Evolutionary conservation across 208 protist species (phyloP).

Genomic region (Acanthamoeba triangularis): DNA sequence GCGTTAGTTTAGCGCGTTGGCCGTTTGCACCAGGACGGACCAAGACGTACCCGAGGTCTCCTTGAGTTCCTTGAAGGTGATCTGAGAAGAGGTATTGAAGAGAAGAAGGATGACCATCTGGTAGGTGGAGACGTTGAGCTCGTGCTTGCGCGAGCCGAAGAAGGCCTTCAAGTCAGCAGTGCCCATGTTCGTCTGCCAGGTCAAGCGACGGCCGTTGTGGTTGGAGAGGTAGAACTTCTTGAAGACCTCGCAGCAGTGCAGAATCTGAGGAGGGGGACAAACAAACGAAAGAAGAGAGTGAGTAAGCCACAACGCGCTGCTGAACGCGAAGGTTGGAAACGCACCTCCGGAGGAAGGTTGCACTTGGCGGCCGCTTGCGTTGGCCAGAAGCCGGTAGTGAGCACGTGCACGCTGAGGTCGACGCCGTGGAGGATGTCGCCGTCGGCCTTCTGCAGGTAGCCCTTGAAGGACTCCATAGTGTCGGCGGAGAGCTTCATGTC

Average conservation of each 20-base stretch:
- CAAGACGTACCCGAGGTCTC: background rate
- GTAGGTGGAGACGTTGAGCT: constrained; percentile 90
- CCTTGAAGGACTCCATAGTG: constrained; percentile 89
- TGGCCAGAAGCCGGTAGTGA: constrained; percentile 94
- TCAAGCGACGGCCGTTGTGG: constrained; percentile 90
- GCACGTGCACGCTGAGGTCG: constrained; percentile 91
- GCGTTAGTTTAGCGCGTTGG: background rate
- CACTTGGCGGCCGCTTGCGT: constrained; percentile 82
- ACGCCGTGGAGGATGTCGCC: constrained; percentile 71
- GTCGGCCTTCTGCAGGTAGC: constrained; percentile 18
- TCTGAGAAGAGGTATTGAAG: constrained; percentile 89
- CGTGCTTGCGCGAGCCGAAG: constrained; percentile 86
- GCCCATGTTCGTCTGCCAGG: constrained; percentile 92
- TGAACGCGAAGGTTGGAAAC: background rate
- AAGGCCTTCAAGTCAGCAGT: constrained; percentile 90
- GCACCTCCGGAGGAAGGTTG: constrained; percentile 83
- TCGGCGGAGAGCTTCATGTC: constrained; percentile 93
- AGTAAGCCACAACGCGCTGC: background rate
- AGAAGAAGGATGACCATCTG: constrained; percentile 91
- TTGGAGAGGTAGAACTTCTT: constrained; percentile 89
- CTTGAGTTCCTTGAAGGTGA: constrained; percentile 87
- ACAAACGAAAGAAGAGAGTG: background rate
- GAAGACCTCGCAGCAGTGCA: constrained; percentile 88
- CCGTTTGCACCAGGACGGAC: too few relatives aligned
- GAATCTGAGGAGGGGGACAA: constrained; percentile 76